These are phyloP conservation scores for Petasospora fabianii DNA, from an alignment of 1,139 yeast genomes.

Conservation along the genomic window DNA sequence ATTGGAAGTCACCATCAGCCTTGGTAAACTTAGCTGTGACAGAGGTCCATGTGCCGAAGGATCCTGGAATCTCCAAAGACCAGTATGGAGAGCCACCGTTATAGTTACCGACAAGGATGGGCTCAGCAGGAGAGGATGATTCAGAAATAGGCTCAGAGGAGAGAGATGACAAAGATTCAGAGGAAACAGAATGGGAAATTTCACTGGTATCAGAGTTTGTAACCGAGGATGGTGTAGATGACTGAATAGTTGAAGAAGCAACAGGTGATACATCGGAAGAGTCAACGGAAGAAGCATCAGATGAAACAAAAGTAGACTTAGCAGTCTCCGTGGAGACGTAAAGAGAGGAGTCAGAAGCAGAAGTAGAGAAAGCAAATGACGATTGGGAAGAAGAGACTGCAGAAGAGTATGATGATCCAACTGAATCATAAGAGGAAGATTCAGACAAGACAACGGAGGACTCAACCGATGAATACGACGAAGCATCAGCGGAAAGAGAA, in stretches of 20 bases:
- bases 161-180: background rate
- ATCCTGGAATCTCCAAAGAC: slow-evolving; percentile 7
- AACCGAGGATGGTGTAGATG: background rate
- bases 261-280: background rate
- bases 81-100: slow-evolving; percentile 5
- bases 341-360: slow-evolving; percentile 1
- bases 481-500: background rate
- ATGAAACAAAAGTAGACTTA: background rate
- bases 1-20: slow-evolving; percentile 1
- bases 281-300: background rate
- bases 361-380: slow-evolving; percentile 1
- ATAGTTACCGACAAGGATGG: slow-evolving; percentile 9
- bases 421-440: slow-evolving; percentile 1
- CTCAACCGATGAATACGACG: slow-evolving; percentile 1
- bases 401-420: slow-evolving; percentile 2
- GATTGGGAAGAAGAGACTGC: background rate
- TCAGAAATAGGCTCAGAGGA: background rate
- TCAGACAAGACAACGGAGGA: background rate
- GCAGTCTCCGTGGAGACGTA: background rate
- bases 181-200: background rate
- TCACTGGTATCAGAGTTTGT: background rate
- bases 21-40: slow-evolving; percentile 1
- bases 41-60: slow-evolving; percentile 7
- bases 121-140: background rate
- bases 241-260: background rate